A percentile compares a stretch with the other conserved stretches of the same genome.
Conservation (phyloP, 306 rosid genomes). For the Glycyrrhiza uralensis region DNA sequence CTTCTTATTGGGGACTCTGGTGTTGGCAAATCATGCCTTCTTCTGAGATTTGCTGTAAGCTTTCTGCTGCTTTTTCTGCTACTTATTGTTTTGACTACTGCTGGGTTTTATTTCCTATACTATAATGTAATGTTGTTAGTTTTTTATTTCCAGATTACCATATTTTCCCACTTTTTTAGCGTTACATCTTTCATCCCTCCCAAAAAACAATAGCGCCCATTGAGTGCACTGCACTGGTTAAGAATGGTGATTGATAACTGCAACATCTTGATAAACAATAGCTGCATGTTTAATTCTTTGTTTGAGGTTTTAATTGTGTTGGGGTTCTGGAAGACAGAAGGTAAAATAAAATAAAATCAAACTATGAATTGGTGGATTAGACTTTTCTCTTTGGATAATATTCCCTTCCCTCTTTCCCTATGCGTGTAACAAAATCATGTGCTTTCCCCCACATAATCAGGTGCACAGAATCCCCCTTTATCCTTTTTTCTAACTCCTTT, state of each 20-base stretch:
- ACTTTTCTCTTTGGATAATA: neutral
- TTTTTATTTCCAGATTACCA: neutral
- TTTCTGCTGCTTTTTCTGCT: neutral
- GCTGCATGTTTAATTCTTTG: neutral
- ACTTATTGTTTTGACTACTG: neutral
- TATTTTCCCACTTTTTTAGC: neutral
- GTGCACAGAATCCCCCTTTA: neutral
- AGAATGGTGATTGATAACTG: neutral
- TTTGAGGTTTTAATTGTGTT: conserved; percentile 2
- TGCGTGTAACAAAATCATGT: neutral
- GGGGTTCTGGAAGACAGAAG: neutral
- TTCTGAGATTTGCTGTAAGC: conserved; percentile 97
- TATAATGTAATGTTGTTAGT: neutral
- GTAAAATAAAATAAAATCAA: neutral
- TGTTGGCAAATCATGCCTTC: conserved; percentile 93
- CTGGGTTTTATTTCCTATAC: neutral
- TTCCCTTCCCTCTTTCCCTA: neutral
- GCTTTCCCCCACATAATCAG: neutral
- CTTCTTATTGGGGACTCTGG: conserved; percentile 96
- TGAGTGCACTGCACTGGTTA: neutral
- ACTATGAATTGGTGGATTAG: neutral
- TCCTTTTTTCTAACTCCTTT: neutral
- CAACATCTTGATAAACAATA: neutral
- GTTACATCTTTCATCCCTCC: neutral
- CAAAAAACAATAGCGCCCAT: neutral